These are phyloP conservation scores for Diplodia scrobiculata DNA, from an alignment of 2,329 filamentous ascomycete genomes.

Conservation along the genomic window DNA sequence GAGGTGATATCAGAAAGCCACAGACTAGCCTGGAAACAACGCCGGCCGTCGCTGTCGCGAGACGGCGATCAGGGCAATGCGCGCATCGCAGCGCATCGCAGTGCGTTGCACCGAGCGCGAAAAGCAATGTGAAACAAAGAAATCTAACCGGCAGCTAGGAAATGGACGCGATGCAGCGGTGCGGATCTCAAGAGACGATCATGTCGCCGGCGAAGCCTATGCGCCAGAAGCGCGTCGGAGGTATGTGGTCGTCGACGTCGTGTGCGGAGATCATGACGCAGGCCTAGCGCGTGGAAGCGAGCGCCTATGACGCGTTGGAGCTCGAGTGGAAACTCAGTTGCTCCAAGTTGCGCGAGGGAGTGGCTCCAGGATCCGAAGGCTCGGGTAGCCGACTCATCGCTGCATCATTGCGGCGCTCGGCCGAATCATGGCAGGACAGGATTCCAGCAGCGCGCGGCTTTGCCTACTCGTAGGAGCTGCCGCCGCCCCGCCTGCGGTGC, in stretches of 20 bases:
- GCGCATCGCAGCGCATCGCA: constrained; percentile 20
- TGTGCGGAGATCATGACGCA: constrained; percentile 27
- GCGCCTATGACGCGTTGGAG: constrained; percentile 24
- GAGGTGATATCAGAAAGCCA: constrained; percentile 5
- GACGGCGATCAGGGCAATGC: not conserved
- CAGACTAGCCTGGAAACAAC: not conserved
- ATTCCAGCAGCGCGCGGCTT: not conserved
- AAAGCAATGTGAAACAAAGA: not conserved
- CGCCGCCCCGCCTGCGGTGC: constrained; percentile 49
- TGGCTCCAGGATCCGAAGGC: constrained; percentile 20
- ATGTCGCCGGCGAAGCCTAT: constrained; percentile 7
- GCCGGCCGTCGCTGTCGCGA: constrained; percentile 9
- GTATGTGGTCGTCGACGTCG: constrained; percentile 21
- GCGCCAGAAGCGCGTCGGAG: constrained; percentile 15
- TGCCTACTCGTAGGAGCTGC: constrained; percentile 25
- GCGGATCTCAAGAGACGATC: constrained; percentile 19
- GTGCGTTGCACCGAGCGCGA: not conserved
- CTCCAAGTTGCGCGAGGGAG: constrained; percentile 15
- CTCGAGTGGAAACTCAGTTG: constrained; percentile 13
- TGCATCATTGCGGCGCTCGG: constrained; percentile 8
- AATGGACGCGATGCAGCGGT: constrained; percentile 5
- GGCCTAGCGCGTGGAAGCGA: constrained; percentile 23
- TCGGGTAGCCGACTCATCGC: constrained; percentile 22
- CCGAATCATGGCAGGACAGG: constrained; percentile 1
- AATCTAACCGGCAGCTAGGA: constrained; percentile 19